Evolutionary conservation across 306 rosid species (phyloP), one percentile per base, ranked within the genome.

Genomic region (Begonia fuchsioides): DNA sequence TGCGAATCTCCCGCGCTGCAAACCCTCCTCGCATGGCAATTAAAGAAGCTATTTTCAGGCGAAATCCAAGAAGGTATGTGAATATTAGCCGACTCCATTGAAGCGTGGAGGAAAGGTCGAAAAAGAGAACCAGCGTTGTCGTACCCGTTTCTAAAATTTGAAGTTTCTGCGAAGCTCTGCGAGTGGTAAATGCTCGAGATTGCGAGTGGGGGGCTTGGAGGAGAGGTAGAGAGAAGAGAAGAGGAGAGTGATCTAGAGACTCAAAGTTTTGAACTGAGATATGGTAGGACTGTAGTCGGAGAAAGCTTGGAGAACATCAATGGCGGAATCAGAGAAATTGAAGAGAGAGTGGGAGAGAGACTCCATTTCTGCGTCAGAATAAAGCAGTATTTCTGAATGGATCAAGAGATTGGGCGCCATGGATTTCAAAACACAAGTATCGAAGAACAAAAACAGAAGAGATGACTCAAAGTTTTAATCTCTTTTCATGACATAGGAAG

Each of bases 1-100:
- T 84, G 95, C 56, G 81, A 80, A 66, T 83, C 96, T 51, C 93
- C 80, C 7, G 94, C 53, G 68, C 93, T 80, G 60, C 65, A 80
- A 10, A 56, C 88, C 50, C 78, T 72, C 13, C 83, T 78, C 59
- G 76, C 59, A 64, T 87, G 78, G 1, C 73, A 70, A 1, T 15
- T 3, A 48, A 77, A 62, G 50, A 76, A 67, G 48, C 38, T 47
- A 38, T 49, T 68, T 51, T 82, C 82, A 0, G 78, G 71, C 44
- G 77, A 76, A 51, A 62, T 68, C 48, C 69, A 50, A 26, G 67
- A 53, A 46, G 61, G 79, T 39, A 15, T 51, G 3, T 62, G 80
- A 60, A 71, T 66, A 43, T 14, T 63, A 16, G 56, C 55, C 9
- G 79, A 62, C 15, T 76, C 87, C 62, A 61, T 63, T 51, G 65